Conservation (phyloP, 352 stramenopile species). For the Pythium guiyangense region DNA sequence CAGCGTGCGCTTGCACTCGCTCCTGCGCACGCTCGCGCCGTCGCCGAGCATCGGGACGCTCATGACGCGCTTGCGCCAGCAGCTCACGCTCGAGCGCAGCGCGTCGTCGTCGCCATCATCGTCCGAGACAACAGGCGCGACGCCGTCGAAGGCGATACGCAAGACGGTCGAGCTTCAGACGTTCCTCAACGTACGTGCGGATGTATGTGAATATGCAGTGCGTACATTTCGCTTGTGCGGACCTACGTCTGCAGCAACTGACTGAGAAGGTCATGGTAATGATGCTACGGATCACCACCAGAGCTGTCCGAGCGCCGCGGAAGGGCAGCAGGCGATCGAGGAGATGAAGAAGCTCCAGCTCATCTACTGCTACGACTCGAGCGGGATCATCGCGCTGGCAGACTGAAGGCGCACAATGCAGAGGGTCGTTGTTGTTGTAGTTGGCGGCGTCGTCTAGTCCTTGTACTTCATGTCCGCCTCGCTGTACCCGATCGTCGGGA, state of each 20-base stretch:
- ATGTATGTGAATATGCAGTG: conserved; percentile 8
- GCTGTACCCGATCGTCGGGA: conserved; percentile 96
- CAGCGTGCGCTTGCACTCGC: conserved; percentile 47
- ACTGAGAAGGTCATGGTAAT: conserved; percentile 12
- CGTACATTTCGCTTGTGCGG: neutral
- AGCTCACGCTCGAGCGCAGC: conserved; percentile 34
- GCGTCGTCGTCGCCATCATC: conserved; percentile 7
- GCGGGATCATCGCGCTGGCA: conserved; percentile 63
- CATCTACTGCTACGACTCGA: conserved; percentile 79
- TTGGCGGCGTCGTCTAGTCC: conserved; percentile 29
- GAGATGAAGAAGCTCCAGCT: conserved; percentile 80
- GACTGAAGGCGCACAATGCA: conserved; percentile 24
- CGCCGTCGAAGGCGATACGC: conserved; percentile 16
- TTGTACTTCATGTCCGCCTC: conserved; percentile 92
- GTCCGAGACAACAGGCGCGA: conserved; percentile 3
- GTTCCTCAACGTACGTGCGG: conserved; percentile 53
- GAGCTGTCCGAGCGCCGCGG: conserved; percentile 70
- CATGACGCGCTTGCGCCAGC: conserved; percentile 73
- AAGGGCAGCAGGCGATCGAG: conserved; percentile 64
- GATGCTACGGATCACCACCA: conserved; percentile 11
- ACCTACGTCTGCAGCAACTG: conserved; percentile 19
- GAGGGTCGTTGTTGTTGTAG: too few species aligned
- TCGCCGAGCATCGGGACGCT: conserved; percentile 55
- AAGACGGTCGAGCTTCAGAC: conserved; percentile 63
- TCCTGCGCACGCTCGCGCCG: conserved; percentile 57